Base-by-base conservation (phyloP, 768 basidiomycete species). In the Galerina sulciceps region DNA sequence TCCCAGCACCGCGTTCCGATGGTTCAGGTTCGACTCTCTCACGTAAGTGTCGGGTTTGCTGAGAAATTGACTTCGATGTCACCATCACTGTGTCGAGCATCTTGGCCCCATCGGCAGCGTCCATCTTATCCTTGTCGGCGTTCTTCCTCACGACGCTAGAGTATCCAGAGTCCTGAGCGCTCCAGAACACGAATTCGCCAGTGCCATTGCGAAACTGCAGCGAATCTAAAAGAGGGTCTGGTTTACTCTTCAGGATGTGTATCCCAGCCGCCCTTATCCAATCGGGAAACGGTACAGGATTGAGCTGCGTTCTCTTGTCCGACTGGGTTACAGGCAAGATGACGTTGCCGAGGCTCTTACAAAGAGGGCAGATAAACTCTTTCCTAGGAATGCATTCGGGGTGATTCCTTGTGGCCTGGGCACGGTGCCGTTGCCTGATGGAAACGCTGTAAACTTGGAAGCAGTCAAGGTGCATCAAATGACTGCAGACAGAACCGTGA, bases 401-500 rank as follows among this genome's bases (percentile, higher is more conserved):
- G 68, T 97, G 96, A 63, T 95, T 94, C 38, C 97, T 79, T 6
- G 94, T 94, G 5, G 91, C 87, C 65, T 99, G 96, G 0, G 89
- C 81, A 8, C 91, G 84, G 69, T 96, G 94, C 11, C 96, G 89
- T 60, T 91, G 88, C 44, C 93, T 84, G 53, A 98, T 89, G 15
- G 95, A 96, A 2, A 83, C 71, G 62, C 85, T 94, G 72, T 98
- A 99, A 2, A 89, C 89, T 48, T 90, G 89, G 79, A 98, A 96
- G 74, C 97, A 99, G 41, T 90, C 86, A 60, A 96, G 75, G 74
- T 99, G 97, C 95, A 99, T 99, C 82, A 96, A 86, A 69, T 99
- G 97, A 34, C 89, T 94, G 72, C 96, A 99, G 38, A 94, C 88
- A 0, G 95, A 94, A 10, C 89, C 77, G 68, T 95, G 82, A 11